Evolutionary conservation across 768 basidiomycete species (phyloP), one percentile per base, ranked within the genome.

Genomic region (Lactifluus volemus): DNA sequence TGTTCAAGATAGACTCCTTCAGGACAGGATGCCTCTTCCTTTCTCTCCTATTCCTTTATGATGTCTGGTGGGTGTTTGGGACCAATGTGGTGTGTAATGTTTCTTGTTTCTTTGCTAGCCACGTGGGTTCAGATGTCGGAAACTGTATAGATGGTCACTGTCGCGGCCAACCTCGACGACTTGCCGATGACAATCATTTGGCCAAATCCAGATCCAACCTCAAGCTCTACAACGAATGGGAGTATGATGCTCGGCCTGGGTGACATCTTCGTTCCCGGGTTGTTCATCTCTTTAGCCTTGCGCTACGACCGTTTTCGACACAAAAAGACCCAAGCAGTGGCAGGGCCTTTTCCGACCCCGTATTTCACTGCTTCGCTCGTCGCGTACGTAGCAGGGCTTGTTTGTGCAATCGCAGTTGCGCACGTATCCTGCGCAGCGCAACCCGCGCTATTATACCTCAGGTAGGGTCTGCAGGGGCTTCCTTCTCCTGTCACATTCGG

Each of bases 11-110:
- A 36, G 96, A 98, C 72, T 89, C 89, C 9, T 96, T 98, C 78
- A 73, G 79, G 68, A 97, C 96, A 15, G 96, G 93, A 7, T 79
- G 80, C 42, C 82, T 92, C 61, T 79, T 98, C 3, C 77, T 99
- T 6, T 80, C 81, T 2, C 92, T 90, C 5, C 76, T 99, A 25
- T 92, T 98, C 74, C 49, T 97, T 45, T 98, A 98, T 70, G 96
- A 98, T 70, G 82, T 97, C 44, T 96, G 86, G 81, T 97, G 91
- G 91, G 92, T 95, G 2, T 95, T 94, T 70, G 89, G 89, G 19
- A 89, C 88, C 0, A 81, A 85, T 68, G 89, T 92, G 73, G 89
- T 89, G 71, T 70, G 88, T 76, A 3, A 39, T n/a, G 8, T n/a
- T 15, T 5, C 17, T 63, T 50, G 19, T 53, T 47, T 48, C 17